phyloP scores from a whole-genome alignment of 352 stramenopile species.

The Phytophthora cryptogea region DNA sequence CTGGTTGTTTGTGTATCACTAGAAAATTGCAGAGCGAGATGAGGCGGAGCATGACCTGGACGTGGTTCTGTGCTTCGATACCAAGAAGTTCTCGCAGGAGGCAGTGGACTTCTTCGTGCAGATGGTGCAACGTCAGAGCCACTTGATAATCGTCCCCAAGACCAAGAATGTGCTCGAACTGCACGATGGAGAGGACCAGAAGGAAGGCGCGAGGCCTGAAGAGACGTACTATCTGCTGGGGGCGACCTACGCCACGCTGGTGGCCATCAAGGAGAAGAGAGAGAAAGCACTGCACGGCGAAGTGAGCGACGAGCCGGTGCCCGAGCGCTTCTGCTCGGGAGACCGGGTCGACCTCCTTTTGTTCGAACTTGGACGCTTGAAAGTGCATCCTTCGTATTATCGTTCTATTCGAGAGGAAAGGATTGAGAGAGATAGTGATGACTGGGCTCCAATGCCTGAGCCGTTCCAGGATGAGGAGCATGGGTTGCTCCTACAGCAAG shows the following conservation, averaged over 20 bases:
- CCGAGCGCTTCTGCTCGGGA: conserved; percentile 63
- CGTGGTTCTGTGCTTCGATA: conserved; percentile 74
- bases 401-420: conserved; percentile 3
- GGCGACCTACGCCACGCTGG: conserved; percentile 48
- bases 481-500: conserved; percentile 67
- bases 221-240: conserved; percentile 64
- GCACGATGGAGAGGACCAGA: conserved; percentile 29
- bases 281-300: conserved; percentile 50
- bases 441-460: conserved; percentile 36
- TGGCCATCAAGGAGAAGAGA: conserved; percentile 64
- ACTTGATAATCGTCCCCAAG: conserved; percentile 59
- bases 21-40: conserved; percentile 61
- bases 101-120: conserved; percentile 73
- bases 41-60: conserved; percentile 70
- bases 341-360: conserved; percentile 79
- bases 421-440: conserved; percentile 9
- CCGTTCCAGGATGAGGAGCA: conserved; percentile 74
- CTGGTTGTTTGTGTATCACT: conserved; percentile 13
- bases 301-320: conserved; percentile 45
- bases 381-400: conserved; percentile 40
- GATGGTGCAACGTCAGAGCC: conserved; percentile 66
- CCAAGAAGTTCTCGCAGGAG: conserved; percentile 50
- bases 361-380: conserved; percentile 67
- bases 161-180: conserved; percentile 39
- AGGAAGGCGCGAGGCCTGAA: conserved; percentile 21